These are phyloP conservation scores for Aspergillus coremiiformis DNA, from an alignment of 495 filamentous ascomycete species.

Conservation along the genomic window DNA sequence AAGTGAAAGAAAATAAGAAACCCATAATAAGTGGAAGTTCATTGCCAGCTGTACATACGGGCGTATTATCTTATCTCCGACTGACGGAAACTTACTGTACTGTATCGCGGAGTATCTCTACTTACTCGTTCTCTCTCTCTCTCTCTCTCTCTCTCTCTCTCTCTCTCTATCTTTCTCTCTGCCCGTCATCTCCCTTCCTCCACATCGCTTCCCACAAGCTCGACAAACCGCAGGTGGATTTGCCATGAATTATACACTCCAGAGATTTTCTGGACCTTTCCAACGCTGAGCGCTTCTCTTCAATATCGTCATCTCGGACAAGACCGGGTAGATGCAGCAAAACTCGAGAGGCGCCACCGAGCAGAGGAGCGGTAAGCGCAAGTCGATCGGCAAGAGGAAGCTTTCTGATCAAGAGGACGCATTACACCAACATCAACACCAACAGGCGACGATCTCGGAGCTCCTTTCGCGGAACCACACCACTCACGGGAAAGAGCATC, in stretches of 20 bases:
- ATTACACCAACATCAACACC: conserved; percentile 28
- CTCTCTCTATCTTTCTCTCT: too few species aligned
- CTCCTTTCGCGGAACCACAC: conserved; percentile 33
- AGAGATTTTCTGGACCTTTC: conserved; percentile 13
- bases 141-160: too few species aligned
- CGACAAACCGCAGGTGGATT: not conserved
- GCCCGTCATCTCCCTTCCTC: conserved; percentile 1
- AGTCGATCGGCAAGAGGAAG: conserved; percentile 43
- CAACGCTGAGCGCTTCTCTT: conserved; percentile 16
- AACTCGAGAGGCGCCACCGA: conserved; percentile 36
- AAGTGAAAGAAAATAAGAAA: too few species aligned
- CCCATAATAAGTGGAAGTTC: too few species aligned
- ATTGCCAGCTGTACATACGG: not conserved
- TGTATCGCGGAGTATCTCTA: conserved; percentile 10
- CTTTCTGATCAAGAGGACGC: conserved; percentile 34
- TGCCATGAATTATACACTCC: conserved; percentile 15
- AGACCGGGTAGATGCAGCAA: conserved; percentile 45
- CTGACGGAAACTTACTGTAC: conserved; percentile 10
- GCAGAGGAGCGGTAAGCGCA: conserved; percentile 44
- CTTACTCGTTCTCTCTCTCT: not conserved
- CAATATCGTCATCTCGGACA: conserved; percentile 20
- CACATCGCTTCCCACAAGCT: not conserved
- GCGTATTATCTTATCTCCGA: conserved; percentile 27
- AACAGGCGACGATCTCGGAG: conserved; percentile 45
- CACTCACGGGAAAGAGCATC: conserved; percentile 12